Conservation (phyloP, 148 eudicot genomes). For the Camellia sinensis region DNA sequence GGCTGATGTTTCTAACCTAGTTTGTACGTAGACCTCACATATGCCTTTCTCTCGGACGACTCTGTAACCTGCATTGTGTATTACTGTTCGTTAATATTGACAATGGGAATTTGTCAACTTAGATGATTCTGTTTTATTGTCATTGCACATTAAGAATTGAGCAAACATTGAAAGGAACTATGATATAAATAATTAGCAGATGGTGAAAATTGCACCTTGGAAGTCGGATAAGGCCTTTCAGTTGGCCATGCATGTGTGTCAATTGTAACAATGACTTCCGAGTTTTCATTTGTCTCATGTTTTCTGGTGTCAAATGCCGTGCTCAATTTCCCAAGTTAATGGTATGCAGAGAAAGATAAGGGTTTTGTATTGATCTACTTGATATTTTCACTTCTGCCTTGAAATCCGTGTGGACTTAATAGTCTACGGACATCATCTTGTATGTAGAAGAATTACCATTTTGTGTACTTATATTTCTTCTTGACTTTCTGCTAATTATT, state of each 20-base stretch:
- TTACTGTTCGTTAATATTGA: not conserved
- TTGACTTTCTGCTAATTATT: not conserved
- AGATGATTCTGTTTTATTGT: constrained; percentile 3
- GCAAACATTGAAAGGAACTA: not conserved
- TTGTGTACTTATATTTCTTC: not conserved
- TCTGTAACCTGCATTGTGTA: not conserved
- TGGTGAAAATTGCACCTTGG: not conserved
- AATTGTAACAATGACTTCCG: not conserved
- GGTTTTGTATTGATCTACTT: not conserved
- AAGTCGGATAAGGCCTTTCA: not conserved
- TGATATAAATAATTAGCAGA: not conserved
- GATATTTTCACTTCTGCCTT: not conserved
- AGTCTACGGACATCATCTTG: not conserved
- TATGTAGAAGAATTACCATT: not conserved
- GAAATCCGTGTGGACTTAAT: not conserved
- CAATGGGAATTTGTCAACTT: not conserved
- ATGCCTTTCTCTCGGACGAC: not conserved
- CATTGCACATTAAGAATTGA: not conserved
- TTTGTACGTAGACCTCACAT: not conserved
- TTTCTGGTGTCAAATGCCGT: not conserved
- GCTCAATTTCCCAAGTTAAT: not conserved
- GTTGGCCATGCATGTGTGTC: not conserved
- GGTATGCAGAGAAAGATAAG: not conserved
- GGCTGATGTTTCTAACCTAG: not conserved
- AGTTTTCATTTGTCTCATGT: not conserved